phyloP scores from a whole-genome alignment of 2,329 filamentous ascomycete species.

The Capronia epimyces region DNA sequence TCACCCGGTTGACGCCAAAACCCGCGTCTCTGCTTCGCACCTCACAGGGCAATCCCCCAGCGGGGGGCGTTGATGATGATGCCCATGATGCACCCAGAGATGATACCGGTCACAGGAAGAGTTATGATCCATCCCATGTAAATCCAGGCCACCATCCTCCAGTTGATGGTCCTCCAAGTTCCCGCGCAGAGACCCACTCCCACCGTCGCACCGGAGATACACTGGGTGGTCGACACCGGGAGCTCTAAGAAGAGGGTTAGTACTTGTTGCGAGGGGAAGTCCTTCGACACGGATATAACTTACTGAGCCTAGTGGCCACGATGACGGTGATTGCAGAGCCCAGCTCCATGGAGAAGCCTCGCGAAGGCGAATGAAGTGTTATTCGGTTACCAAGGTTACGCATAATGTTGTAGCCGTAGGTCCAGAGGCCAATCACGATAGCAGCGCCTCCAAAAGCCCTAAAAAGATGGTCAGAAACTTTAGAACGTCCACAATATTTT shows the following conservation, averaged over 20 bases:
- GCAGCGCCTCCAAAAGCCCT: constrained; percentile 55
- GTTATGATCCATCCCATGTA: constrained; percentile 62
- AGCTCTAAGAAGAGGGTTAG: constrained; percentile 36
- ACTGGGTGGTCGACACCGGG: constrained; percentile 73
- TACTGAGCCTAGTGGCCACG: constrained; percentile 64
- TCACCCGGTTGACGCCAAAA: no score
- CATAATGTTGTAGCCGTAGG: constrained; percentile 79
- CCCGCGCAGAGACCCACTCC: constrained; percentile 58
- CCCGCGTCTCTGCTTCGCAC: neutral
- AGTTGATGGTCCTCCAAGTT: constrained; percentile 66
- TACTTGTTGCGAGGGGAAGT: no score
- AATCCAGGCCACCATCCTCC: constrained; percentile 62
- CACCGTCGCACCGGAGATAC: constrained; percentile 65
- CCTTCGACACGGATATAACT: no score
- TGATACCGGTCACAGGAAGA: constrained; percentile 56
- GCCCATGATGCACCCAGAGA: constrained; percentile 51
- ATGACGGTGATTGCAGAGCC: constrained; percentile 71
- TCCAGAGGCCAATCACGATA: constrained; percentile 63
- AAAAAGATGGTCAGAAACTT: neutral
- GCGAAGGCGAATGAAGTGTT: constrained; percentile 58
- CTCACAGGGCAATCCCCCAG: constrained; percentile 31
- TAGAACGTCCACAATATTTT: no score
- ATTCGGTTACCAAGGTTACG: constrained; percentile 78
- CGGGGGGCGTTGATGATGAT: constrained; percentile 56
- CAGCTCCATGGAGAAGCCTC: constrained; percentile 68